These are phyloP conservation scores for Truncatella angustata DNA, from an alignment of 2,329 filamentous ascomycete species.

Conservation along the genomic window DNA sequence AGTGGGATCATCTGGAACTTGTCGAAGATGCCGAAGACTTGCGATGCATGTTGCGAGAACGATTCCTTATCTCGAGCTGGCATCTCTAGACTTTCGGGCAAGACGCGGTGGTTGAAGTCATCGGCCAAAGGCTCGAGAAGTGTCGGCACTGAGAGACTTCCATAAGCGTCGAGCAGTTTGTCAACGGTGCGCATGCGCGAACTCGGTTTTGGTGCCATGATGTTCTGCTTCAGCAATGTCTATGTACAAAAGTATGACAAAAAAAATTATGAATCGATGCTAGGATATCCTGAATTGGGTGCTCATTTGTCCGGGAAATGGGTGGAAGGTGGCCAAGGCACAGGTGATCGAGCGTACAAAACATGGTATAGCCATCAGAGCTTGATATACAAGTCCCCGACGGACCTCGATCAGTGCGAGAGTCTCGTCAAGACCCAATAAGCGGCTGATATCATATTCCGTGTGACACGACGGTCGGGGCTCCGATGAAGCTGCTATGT, in stretches of 20 bases:
- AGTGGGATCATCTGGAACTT: slow-evolving; percentile 37
- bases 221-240: too few relatives aligned
- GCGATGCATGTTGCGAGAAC: slow-evolving; percentile 36
- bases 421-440: not conserved
- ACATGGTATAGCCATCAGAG: not conserved
- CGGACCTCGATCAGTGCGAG: not conserved
- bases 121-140: slow-evolving; percentile 32
- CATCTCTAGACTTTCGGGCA: slow-evolving; percentile 38
- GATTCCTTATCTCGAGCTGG: slow-evolving; percentile 30
- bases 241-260: too few relatives aligned
- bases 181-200: slow-evolving; percentile 15
- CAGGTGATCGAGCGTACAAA: not conserved
- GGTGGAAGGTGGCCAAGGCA: not conserved
- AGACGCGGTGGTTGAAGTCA: slow-evolving; percentile 37
- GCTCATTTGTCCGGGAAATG: not conserved
- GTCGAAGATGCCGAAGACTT: slow-evolving; percentile 40
- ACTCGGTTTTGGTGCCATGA: slow-evolving; percentile 4
- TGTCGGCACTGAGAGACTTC: slow-evolving; percentile 34
- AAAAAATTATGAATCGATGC: too few relatives aligned
- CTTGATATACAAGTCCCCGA: not conserved
- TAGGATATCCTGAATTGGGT: too few relatives aligned
- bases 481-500: not conserved
- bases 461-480: not conserved
- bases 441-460: not conserved
- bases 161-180: slow-evolving; percentile 35